These are phyloP conservation scores for Beauveria sp. DNA, from an alignment of 2,329 filamentous ascomycete species.

Conservation along the genomic window DNA sequence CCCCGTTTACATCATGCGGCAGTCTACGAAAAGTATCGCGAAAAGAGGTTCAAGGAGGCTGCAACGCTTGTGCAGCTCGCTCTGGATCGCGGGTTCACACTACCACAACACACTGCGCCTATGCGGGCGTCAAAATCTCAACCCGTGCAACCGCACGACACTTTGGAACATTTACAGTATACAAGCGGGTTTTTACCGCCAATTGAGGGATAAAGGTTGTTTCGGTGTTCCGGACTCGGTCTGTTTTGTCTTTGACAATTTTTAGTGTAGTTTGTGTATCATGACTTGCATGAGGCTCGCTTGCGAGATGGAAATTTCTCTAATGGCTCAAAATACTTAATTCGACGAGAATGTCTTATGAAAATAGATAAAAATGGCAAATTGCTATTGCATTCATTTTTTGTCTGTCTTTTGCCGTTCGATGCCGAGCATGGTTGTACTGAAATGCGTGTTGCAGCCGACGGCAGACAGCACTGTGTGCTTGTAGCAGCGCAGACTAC, in stretches of 20 bases:
- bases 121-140: slow-evolving; percentile 24
- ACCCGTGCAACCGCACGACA: slow-evolving; percentile 16
- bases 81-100: slow-evolving; percentile 51
- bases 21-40: slow-evolving; percentile 86
- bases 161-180: slow-evolving; percentile 20
- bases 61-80: slow-evolving; percentile 73
- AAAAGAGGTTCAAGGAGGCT: slow-evolving; percentile 79
- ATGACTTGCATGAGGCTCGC: slow-evolving; percentile 11
- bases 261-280: slow-evolving; percentile 11
- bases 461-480: no score
- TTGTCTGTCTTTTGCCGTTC: not conserved
- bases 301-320: slow-evolving; percentile 9
- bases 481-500: no score
- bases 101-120: slow-evolving; percentile 35
- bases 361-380: slow-evolving; percentile 10
- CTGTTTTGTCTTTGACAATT: slow-evolving; percentile 2
- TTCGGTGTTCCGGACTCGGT: slow-evolving; percentile 8
- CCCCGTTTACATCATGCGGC: slow-evolving; percentile 75
- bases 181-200: slow-evolving; percentile 22
- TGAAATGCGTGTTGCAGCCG: no score
- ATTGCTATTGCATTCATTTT: not conserved
- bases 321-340: slow-evolving; percentile 12
- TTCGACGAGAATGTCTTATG: slow-evolving; percentile 11
- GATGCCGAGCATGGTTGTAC: no score
- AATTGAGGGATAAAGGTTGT: slow-evolving; percentile 22